Conservation (phyloP, 495 filamentous ascomycete species). For the Chaetomium cochliodes region DNA sequence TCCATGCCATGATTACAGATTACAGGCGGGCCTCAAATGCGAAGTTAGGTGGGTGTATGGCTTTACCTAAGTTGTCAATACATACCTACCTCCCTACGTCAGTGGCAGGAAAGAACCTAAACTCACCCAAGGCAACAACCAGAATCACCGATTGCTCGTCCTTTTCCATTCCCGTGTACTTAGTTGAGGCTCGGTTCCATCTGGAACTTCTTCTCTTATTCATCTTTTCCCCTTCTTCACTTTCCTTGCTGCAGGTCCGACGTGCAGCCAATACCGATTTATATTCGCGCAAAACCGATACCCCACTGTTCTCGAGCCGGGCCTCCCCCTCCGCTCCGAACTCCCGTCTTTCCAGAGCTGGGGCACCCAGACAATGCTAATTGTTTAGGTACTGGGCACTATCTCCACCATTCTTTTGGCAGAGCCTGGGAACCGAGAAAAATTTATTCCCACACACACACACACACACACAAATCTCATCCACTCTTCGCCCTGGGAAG, state of each 20-base stretch:
- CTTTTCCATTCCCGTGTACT: not conserved
- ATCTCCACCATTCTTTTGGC: constrained; percentile 36
- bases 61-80: too few species aligned
- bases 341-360: not conserved
- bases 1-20: too few species aligned
- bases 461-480: constrained; percentile 38
- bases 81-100: too few species aligned
- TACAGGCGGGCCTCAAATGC: too few species aligned
- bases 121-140: not conserved
- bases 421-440: constrained; percentile 34
- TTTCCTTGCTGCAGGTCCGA: not conserved
- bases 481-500: constrained; percentile 32
- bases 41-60: too few species aligned
- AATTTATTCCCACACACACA: constrained; percentile 42
- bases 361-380: constrained; percentile 18
- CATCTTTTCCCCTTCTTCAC: not conserved
- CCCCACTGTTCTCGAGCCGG: constrained; percentile 28
- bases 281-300: constrained; percentile 34
- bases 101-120: not conserved
- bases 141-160: not conserved
- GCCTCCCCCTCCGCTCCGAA: constrained; percentile 10
- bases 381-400: constrained; percentile 30
- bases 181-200: not conserved
- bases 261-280: constrained; percentile 9
- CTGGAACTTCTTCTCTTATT: not conserved